phyloP scores from a whole-genome alignment of 495 filamentous ascomycete species.

The Xeromyces bisporus region DNA sequence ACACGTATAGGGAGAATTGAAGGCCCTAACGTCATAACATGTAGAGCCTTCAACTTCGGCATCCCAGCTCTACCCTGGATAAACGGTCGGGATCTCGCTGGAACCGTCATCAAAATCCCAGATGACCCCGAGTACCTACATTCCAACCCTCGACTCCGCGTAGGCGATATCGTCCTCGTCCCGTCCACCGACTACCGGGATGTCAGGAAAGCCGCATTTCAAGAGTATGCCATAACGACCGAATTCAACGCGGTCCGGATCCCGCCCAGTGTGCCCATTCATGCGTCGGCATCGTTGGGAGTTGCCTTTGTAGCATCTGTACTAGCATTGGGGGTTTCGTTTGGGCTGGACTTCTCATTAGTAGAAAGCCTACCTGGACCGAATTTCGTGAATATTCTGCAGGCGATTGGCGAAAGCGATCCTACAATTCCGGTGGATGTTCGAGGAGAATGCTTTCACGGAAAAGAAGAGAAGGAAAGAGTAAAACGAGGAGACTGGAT shows the following conservation, averaged over 20 bases:
- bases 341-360: conserved; percentile 39
- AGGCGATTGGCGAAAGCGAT: conserved; percentile 13
- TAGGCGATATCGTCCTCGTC: conserved; percentile 41
- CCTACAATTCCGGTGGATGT: conserved; percentile 32
- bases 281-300: conserved; percentile 41
- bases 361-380: conserved; percentile 28
- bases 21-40: conserved; percentile 2
- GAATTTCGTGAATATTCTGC: conserved; percentile 30
- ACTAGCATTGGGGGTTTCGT: conserved; percentile 40
- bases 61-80: conserved; percentile 49
- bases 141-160: conserved; percentile 23
- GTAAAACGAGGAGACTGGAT: conserved; percentile 42
- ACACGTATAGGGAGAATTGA: background rate
- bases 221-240: conserved; percentile 47
- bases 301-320: conserved; percentile 47
- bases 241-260: conserved; percentile 46
- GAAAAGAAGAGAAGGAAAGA: conserved; percentile 24
- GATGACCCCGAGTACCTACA: conserved; percentile 4
- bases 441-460: conserved; percentile 33
- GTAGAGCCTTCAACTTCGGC: conserved; percentile 49
- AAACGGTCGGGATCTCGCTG: conserved; percentile 46
- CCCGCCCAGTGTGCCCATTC: conserved; percentile 26
- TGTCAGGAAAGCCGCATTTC: conserved; percentile 49
- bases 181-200: conserved; percentile 59
- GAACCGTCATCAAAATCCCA: conserved; percentile 35